These are phyloP conservation scores for Athelia psychrophila DNA, from an alignment of 1,284 basidiomycete genomes.

Conservation along the genomic window DNA sequence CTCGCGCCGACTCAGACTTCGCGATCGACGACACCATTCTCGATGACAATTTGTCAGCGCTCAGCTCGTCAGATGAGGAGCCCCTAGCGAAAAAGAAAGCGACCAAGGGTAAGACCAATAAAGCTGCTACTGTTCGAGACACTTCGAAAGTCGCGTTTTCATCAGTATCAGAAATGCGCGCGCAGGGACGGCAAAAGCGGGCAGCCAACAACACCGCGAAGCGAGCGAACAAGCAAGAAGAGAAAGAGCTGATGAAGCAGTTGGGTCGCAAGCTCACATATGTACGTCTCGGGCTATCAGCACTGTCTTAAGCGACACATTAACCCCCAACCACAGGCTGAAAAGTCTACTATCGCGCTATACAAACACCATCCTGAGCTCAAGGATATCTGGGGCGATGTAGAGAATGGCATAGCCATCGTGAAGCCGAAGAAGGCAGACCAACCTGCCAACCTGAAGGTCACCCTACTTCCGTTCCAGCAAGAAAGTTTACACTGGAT, in stretches of 20 bases:
- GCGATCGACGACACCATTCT: slow-evolving; percentile 31
- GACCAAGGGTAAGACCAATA: slow-evolving; percentile 31
- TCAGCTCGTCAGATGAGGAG: slow-evolving; percentile 33
- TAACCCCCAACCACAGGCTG: slow-evolving; percentile 53
- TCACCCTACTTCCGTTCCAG: slow-evolving; percentile 77
- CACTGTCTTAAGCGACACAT: slow-evolving; percentile 76
- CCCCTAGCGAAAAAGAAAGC: slow-evolving; percentile 19
- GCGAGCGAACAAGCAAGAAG: slow-evolving; percentile 40
- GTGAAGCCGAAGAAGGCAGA: slow-evolving; percentile 69
- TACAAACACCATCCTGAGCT: slow-evolving; percentile 76
- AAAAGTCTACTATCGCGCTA: slow-evolving; percentile 70
- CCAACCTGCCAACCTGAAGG: slow-evolving; percentile 81
- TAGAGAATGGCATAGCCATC: slow-evolving; percentile 64
- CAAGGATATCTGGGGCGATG: slow-evolving; percentile 83
- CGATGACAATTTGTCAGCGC: slow-evolving; percentile 17
- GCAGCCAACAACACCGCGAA: slow-evolving; percentile 22
- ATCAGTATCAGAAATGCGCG: slow-evolving; percentile 33
- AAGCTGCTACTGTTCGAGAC: slow-evolving; percentile 2
- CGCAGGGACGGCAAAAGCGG: slow-evolving; percentile 25
- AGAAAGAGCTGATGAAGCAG: slow-evolving; percentile 44
- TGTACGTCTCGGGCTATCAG: slow-evolving; percentile 59
- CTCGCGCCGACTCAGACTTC: slow-evolving; percentile 22
- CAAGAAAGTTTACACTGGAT: slow-evolving; percentile 96
- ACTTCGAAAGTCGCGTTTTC: slow-evolving; percentile 27
- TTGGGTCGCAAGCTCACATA: slow-evolving; percentile 72